Percentiles rank a stretch among this genome's conserved stretches.
phyloP scores from a whole-genome alignment of 495 filamentous ascomycete species.

The Penicillium bovifimosum region DNA sequence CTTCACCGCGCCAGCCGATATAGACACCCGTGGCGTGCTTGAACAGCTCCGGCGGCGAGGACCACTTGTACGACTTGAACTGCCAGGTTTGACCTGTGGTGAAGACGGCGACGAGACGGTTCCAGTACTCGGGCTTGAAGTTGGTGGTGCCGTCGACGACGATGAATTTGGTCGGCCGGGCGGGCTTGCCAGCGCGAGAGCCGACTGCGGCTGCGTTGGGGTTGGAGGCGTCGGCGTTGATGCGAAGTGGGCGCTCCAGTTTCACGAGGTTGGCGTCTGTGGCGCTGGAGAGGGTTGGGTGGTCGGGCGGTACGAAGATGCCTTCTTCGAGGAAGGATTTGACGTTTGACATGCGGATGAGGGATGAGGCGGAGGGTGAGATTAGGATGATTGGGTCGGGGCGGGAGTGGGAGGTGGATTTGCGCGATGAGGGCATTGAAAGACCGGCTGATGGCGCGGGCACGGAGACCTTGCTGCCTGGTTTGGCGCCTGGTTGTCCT shows the following conservation, averaged over 20 bases:
- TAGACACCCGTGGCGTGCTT: slow-evolving; percentile 79
- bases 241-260: slow-evolving; percentile 70
- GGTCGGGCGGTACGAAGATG: slow-evolving; percentile 71
- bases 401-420: slow-evolving; percentile 51
- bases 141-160: slow-evolving; percentile 87
- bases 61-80: slow-evolving; percentile 98
- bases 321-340: slow-evolving; percentile 90
- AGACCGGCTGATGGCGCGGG: slow-evolving; percentile 42
- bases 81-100: slow-evolving; percentile 98
- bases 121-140: slow-evolving; percentile 98
- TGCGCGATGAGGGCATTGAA: slow-evolving; percentile 38
- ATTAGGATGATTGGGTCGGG: slow-evolving; percentile 96
- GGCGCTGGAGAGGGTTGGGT: slow-evolving; percentile 50
- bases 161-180: slow-evolving; percentile 77
- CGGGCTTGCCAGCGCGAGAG: slow-evolving; percentile 39
- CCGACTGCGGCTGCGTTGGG: slow-evolving; percentile 22
- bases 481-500: slow-evolving; percentile 38
- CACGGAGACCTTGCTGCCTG: slow-evolving; percentile 33
- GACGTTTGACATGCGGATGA: slow-evolving; percentile 96
- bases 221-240: slow-evolving; percentile 43
- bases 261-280: slow-evolving; percentile 72
- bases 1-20: slow-evolving; percentile 86
- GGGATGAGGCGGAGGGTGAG: slow-evolving; percentile 93
- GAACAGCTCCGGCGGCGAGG: slow-evolving; percentile 82
- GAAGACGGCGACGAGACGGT: slow-evolving; percentile 92